Percentiles rank a stretch among this genome's conserved stretches.
phyloP scores from a whole-genome alignment of 2,329 filamentous ascomycete species.

The Proliferodiscus dingleyae region DNA sequence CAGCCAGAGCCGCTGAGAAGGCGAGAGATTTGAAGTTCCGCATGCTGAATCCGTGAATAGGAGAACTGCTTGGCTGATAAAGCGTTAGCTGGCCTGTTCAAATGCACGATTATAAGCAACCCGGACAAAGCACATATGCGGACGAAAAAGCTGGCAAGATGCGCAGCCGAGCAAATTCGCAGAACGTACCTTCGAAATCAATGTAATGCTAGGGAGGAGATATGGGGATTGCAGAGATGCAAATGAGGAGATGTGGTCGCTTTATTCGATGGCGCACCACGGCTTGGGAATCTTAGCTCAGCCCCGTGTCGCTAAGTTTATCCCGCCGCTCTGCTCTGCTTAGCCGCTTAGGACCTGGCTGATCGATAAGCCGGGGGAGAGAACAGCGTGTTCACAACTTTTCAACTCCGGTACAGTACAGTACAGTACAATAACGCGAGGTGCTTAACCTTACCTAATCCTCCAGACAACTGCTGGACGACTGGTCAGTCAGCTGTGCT shows the following conservation, averaged over 20 bases:
- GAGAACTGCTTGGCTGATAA: conserved; percentile 10
- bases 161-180: not conserved
- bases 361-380: conserved; percentile 9
- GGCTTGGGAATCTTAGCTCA: not conserved
- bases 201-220: not conserved
- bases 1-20: conserved; percentile 35
- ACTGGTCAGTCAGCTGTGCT: too few relatives aligned
- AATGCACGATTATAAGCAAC: conserved; percentile 6
- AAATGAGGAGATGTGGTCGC: conserved; percentile 22
- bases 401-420: too few relatives aligned
- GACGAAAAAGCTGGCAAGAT: not conserved
- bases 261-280: conserved; percentile 18
- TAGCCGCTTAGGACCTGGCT: not conserved
- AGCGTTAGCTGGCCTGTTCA: conserved; percentile 3
- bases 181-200: conserved; percentile 11
- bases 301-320: conserved; percentile 8
- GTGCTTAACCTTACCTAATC: too few relatives aligned
- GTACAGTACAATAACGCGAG: too few relatives aligned
- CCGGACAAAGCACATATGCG: conserved; percentile 2
- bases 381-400: conserved; percentile 15
- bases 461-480: too few relatives aligned
- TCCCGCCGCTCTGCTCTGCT: conserved; percentile 2
- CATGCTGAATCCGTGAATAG: conserved; percentile 22
- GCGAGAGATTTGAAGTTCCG: conserved; percentile 30
- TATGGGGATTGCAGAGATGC: conserved; percentile 2